phyloP scores from a whole-genome alignment of 139 green algal species.

The Chlorella sorokiniana region DNA sequence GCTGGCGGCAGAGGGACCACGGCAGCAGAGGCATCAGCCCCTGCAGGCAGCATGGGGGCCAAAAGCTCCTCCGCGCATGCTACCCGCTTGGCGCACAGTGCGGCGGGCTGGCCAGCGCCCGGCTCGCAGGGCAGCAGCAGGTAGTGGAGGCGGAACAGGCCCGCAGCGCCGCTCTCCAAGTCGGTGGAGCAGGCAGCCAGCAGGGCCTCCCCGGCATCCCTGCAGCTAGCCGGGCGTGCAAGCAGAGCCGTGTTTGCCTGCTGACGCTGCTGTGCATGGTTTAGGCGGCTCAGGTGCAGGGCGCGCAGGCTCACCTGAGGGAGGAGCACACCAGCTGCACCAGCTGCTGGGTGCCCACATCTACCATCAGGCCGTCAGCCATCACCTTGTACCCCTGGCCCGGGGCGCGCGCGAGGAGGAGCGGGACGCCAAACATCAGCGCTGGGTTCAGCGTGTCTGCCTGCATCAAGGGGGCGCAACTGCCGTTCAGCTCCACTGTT shows the following conservation, averaged over 20 bases:
- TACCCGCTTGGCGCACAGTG: slow-evolving; percentile 14
- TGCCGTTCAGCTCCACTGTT: background rate
- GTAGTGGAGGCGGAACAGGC: slow-evolving; percentile 31
- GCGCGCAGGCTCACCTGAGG: background rate
- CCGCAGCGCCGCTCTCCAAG: slow-evolving; percentile 4
- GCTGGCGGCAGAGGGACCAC: background rate
- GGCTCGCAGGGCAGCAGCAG: slow-evolving; percentile 13
- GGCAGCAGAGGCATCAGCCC: background rate
- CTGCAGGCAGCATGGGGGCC: background rate
- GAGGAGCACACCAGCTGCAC: slow-evolving; percentile 24
- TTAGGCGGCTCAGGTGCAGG: background rate
- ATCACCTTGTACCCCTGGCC: slow-evolving; percentile 11
- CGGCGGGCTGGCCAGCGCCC: background rate
- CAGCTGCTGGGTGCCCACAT: slow-evolving; percentile 12
- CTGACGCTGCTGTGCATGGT: background rate
- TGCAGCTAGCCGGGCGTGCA: background rate
- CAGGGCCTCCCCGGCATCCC: background rate
- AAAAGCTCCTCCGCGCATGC: slow-evolving; percentile 23
- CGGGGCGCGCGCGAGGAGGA: background rate
- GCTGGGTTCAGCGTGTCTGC: slow-evolving; percentile 1
- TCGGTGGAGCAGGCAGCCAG: slow-evolving; percentile 1
- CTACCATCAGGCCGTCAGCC: slow-evolving; percentile 19
- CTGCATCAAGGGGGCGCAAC: background rate
- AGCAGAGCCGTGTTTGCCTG: too few relatives aligned
- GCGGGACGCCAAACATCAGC: slow-evolving; percentile 25